Evolutionary conservation across 2,329 filamentous ascomycete species (phyloP).

Genomic region (Setomelanomma holmii): DNA sequence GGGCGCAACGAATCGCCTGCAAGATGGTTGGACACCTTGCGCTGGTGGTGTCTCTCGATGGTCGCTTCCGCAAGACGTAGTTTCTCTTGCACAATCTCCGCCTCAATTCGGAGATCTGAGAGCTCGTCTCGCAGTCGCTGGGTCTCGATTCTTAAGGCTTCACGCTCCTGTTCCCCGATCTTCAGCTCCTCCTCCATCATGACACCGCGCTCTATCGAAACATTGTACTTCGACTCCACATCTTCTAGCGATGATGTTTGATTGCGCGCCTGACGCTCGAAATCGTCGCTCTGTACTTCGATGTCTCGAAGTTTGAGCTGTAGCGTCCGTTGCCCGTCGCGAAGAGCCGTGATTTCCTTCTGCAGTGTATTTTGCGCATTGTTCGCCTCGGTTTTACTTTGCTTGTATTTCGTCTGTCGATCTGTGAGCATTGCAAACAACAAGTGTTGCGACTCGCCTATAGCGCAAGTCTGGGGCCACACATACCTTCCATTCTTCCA

Average conservation of each 20-base stretch:
- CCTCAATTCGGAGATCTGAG: conserved; percentile 91
- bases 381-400: conserved; percentile 88
- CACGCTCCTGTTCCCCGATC: conserved; percentile 88
- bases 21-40: conserved; percentile 59
- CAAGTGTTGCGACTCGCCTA: no score
- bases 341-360: conserved; percentile 92
- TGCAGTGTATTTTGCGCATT: conserved; percentile 84
- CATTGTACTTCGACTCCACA: conserved; percentile 95
- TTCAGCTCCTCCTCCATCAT: conserved; percentile 96
- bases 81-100: conserved; percentile 93
- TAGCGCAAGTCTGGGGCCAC: no score
- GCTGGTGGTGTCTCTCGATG: conserved; percentile 57
- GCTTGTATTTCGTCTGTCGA: conserved; percentile 87
- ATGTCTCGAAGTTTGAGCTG: conserved; percentile 89
- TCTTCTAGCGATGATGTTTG: conserved; percentile 96
- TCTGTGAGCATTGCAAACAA: background rate
- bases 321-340: conserved; percentile 81
- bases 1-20: conserved; percentile 57
- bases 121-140: conserved; percentile 91
- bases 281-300: conserved; percentile 98
- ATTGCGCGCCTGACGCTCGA: conserved; percentile 93
- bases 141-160: conserved; percentile 84
- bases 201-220: conserved; percentile 88
- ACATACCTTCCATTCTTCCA: conserved; percentile 96
- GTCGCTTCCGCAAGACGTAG: conserved; percentile 72